These are phyloP conservation scores for Corrigiola litoralis DNA, from an alignment of 179 eudicot species.

Conservation along the genomic window DNA sequence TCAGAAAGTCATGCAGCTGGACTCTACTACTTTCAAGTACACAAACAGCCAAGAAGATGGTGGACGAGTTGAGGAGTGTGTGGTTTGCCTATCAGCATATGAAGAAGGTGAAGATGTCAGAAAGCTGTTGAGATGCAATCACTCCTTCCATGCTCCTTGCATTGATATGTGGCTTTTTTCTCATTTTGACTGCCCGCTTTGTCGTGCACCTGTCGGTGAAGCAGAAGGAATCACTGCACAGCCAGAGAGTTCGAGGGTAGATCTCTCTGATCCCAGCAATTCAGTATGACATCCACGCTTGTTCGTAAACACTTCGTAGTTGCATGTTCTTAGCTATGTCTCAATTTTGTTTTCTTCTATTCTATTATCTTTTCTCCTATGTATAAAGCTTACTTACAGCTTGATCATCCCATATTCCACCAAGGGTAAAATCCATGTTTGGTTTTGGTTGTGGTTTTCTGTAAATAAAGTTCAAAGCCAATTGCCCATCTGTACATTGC, in stretches of 20 bases:
- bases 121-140: constrained; percentile 52
- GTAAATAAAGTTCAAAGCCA: background rate
- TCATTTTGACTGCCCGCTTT: constrained; percentile 67
- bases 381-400: too few species aligned
- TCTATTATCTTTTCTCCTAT: background rate
- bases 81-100: constrained; percentile 51
- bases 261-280: background rate
- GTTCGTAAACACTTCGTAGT: background rate
- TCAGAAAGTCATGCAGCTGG: constrained; percentile 23
- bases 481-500: background rate
- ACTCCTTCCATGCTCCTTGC: constrained; percentile 62
- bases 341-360: background rate
- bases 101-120: constrained; percentile 69
- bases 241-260: background rate
- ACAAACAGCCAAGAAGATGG: constrained; percentile 6
- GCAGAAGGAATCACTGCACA: background rate
- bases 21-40: constrained; percentile 36
- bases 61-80: constrained; percentile 37
- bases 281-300: background rate
- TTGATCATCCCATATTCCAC: too few species aligned
- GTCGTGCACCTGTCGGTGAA: constrained; percentile 49
- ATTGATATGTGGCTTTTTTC: constrained; percentile 83
- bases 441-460: background rate
- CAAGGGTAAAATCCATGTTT: too few species aligned
- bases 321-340: too few species aligned